phyloP scores from a whole-genome alignment of 768 basidiomycete genomes.

The Sistotremastrum niveocremeum region DNA sequence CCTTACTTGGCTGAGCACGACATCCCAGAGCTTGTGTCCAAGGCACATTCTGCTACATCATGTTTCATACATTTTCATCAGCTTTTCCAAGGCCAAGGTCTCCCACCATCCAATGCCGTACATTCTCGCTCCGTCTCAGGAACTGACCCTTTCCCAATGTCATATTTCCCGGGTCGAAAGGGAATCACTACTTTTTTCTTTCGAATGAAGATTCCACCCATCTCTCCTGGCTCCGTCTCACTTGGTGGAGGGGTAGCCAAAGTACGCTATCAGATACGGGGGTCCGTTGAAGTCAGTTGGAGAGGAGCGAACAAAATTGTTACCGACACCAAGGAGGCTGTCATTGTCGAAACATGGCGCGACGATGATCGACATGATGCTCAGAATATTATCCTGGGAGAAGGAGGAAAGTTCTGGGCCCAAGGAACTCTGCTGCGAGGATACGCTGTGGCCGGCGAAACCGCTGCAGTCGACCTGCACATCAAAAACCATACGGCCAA shows the following conservation, averaged over 20 bases:
- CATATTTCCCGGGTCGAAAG: conserved; percentile 61
- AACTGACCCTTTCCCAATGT: conserved; percentile 44
- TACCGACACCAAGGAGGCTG: conserved; percentile 42
- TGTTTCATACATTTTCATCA: conserved; percentile 59
- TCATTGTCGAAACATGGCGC: conserved; percentile 44
- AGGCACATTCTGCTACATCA: conserved; percentile 70
- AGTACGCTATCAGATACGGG: conserved; percentile 61
- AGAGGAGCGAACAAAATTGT: conserved; percentile 62
- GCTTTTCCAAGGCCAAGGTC: conserved; percentile 66
- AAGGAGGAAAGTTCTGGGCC: conserved; percentile 69
- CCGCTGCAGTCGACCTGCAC: conserved; percentile 58
- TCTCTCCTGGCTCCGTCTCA: conserved; percentile 55
- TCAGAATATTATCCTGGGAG: conserved; percentile 53
- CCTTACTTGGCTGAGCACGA: conserved; percentile 1
- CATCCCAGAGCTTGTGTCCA: conserved; percentile 50
- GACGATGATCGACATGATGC: conserved; percentile 28
- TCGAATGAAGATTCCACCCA: conserved; percentile 52
- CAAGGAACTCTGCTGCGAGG: conserved; percentile 54
- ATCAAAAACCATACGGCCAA: conserved; percentile 74
- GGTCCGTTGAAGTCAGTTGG: conserved; percentile 61
- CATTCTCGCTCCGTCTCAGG: conserved; percentile 44
- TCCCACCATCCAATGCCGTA: conserved; percentile 79
- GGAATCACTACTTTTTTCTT: conserved; percentile 73
- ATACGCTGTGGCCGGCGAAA: conserved; percentile 51
- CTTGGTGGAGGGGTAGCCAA: conserved; percentile 59